Evolutionary conservation across 2,329 filamentous ascomycete species (phyloP).

Genomic region (Colletotrichum phormii): DNA sequence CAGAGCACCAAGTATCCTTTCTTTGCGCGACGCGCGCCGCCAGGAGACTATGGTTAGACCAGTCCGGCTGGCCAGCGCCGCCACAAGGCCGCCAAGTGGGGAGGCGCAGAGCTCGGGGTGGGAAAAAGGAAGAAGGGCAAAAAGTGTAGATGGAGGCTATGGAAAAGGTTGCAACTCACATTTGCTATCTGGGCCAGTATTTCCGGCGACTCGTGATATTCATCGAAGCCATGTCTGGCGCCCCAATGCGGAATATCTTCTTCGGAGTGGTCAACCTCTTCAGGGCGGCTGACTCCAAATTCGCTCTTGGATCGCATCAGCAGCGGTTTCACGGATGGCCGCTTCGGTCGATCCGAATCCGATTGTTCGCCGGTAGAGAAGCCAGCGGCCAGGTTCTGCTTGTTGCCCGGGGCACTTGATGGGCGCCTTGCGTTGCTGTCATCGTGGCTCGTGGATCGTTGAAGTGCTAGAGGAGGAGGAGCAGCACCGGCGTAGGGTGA

Average conservation of each 20-base stretch:
- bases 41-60: conserved; percentile 11
- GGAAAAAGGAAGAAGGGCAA: conserved; percentile 19
- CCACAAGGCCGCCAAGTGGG: conserved; percentile 4
- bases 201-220: conserved; percentile 90
- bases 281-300: conserved; percentile 54
- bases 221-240: conserved; percentile 88
- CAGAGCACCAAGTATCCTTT: neutral
- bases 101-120: conserved; percentile 14
- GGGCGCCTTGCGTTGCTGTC: conserved; percentile 50
- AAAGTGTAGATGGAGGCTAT: neutral
- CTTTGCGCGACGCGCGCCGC: conserved; percentile 4
- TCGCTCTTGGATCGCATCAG: conserved; percentile 70
- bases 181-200: conserved; percentile 87
- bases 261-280: conserved; percentile 55
- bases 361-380: conserved; percentile 40
- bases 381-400: conserved; percentile 37
- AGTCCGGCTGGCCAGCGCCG: conserved; percentile 4
- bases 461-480: conserved; percentile 27
- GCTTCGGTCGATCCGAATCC: conserved; percentile 49
- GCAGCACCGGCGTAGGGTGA: neutral
- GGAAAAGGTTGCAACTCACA: conserved; percentile 61
- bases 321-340: conserved; percentile 58
- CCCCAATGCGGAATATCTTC: conserved; percentile 66
- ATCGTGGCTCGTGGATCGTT: conserved; percentile 36
- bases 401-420: conserved; percentile 58